Conservation (phyloP, 1,139 yeast genomes). For the Kodamaea suecica region DNA sequence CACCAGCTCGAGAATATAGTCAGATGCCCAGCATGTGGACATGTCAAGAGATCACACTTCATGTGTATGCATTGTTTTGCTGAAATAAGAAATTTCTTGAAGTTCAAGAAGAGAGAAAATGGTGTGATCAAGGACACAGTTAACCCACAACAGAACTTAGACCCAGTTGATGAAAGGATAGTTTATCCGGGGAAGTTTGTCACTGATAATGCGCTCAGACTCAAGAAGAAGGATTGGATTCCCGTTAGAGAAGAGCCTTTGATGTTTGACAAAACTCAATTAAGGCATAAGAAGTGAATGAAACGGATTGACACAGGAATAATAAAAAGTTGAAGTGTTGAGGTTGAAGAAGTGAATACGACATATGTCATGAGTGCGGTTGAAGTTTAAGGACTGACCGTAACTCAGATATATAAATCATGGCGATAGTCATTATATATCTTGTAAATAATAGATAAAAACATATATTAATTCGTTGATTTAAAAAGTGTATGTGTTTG, state of each 20-base stretch:
- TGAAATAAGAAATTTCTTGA: constrained; percentile 74
- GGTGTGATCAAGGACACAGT: constrained; percentile 29
- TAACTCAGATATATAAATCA: no score
- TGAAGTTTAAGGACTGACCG: no score
- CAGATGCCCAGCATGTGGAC: constrained; percentile 95
- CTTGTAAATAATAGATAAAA: neutral
- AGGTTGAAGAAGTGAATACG: neutral
- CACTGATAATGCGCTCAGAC: constrained; percentile 42
- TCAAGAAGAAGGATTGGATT: constrained; percentile 61
- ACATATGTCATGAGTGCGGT: no score
- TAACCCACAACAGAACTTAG: constrained; percentile 49
- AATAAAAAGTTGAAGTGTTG: neutral
- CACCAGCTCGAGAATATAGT: constrained; percentile 73
- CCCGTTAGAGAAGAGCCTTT: constrained; percentile 45
- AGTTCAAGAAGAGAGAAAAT: constrained; percentile 38
- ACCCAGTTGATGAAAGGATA: constrained; percentile 60
- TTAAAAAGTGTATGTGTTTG: no score
- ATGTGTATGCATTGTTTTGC: constrained; percentile 91
- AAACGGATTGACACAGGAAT: neutral
- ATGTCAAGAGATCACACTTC: constrained; percentile 82
- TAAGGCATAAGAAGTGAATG: constrained; percentile 21
- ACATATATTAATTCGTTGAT: neutral
- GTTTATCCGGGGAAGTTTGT: constrained; percentile 69
- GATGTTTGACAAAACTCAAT: constrained; percentile 24
- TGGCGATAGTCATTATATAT: no score